phyloP scores from a whole-genome alignment of 805 yeast species.

The Yarrowia alimentaria region DNA sequence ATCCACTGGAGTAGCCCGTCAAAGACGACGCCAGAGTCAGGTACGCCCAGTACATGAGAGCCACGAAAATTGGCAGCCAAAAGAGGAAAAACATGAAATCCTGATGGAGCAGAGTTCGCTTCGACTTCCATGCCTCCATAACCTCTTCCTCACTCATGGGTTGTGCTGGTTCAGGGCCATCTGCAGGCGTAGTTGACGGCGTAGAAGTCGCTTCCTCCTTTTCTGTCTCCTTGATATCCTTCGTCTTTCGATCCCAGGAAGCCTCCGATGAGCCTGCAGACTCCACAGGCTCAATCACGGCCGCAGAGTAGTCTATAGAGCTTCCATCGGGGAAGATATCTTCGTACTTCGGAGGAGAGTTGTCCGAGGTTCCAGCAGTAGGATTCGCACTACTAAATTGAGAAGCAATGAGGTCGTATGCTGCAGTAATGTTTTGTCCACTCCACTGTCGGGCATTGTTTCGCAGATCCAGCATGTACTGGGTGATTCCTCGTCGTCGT shows the following conservation, averaged over 20 bases:
- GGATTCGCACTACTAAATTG: too few species aligned
- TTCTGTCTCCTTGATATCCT: too few species aligned
- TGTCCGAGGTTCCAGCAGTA: neutral
- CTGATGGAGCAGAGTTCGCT: conserved; percentile 52
- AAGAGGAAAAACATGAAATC: conserved; percentile 85
- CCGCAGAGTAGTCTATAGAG: conserved; percentile 31
- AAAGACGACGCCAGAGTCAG: conserved; percentile 15
- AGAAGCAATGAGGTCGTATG: too few species aligned
- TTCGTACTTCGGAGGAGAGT: conserved; percentile 35
- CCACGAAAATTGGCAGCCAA: conserved; percentile 78
- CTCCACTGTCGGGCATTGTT: too few species aligned
- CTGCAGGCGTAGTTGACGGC: conserved; percentile 14
- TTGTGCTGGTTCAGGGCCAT: neutral
- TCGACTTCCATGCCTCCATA: conserved; percentile 40
- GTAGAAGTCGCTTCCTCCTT: neutral
- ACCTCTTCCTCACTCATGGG: conserved; percentile 32
- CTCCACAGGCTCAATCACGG: conserved; percentile 31
- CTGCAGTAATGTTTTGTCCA: too few species aligned
- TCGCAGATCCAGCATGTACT: conserved; percentile 31
- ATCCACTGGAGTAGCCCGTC: conserved; percentile 8
- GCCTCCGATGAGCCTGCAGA: neutral
- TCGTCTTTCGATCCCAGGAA: conserved; percentile 21
- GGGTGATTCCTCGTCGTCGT: conserved; percentile 19
- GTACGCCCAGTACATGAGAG: conserved; percentile 29
- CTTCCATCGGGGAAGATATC: conserved; percentile 36